Conservation (phyloP, 768 basidiomycete genomes). For the Rickenella mellea region DNA sequence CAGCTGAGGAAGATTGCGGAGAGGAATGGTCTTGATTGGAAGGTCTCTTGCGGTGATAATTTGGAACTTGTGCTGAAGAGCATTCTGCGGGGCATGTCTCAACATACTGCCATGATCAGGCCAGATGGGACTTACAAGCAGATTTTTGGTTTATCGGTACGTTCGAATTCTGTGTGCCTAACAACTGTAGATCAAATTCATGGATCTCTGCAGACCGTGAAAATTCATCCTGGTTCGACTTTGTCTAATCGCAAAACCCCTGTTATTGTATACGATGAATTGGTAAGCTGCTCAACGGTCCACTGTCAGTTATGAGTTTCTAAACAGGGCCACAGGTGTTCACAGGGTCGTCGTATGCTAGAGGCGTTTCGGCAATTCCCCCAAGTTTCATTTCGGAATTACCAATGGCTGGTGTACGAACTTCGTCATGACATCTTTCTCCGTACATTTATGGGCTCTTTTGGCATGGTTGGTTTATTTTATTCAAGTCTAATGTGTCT, state of each 20-base stretch:
- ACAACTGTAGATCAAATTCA: background rate
- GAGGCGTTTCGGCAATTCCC: constrained; percentile 80
- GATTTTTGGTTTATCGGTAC: constrained; percentile 59
- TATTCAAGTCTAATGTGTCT: no score
- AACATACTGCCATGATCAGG: constrained; percentile 77
- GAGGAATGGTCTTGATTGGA: constrained; percentile 51
- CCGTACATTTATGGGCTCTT: no score
- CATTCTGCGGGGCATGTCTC: constrained; percentile 66
- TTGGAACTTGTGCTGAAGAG: constrained; percentile 63
- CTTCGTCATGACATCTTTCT: no score
- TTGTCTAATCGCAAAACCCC: constrained; percentile 74
- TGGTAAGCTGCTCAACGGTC: constrained; percentile 42
- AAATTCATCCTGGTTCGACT: constrained; percentile 86
- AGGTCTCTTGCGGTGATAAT: constrained; percentile 47
- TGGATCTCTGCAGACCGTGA: constrained; percentile 43
- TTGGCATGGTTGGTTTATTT: no score
- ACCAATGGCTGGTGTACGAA: no score
- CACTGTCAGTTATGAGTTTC: constrained; percentile 2
- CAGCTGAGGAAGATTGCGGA: constrained; percentile 67
- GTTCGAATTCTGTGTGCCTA: constrained; percentile 13
- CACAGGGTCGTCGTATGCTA: constrained; percentile 80
- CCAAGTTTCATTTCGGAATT: constrained; percentile 43
- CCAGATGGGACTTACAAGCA: constrained; percentile 85
- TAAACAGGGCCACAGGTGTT: constrained; percentile 41
- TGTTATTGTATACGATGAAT: constrained; percentile 87